phyloP scores from a whole-genome alignment of 2,329 filamentous ascomycete genomes.

The Hirsutella thompsonii region DNA sequence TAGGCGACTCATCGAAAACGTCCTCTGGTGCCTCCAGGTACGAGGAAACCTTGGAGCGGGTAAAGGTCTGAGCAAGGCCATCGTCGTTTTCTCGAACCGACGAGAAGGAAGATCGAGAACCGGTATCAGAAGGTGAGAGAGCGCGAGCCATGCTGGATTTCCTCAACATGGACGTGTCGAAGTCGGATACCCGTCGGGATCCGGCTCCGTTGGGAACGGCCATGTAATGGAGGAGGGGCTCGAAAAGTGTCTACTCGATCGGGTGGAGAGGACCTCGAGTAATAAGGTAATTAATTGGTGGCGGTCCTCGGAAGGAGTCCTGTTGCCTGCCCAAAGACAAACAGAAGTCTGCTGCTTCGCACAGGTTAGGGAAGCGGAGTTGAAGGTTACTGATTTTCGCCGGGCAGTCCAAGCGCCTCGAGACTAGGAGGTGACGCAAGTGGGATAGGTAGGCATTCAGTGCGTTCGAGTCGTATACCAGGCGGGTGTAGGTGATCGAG shows the following conservation, averaged over 20 bases:
- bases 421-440: too few species aligned
- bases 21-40: constrained; percentile 37
- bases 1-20: constrained; percentile 36
- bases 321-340: too few species aligned
- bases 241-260: neutral
- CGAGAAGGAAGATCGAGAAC: constrained; percentile 44
- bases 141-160: constrained; percentile 24
- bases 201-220: constrained; percentile 13
- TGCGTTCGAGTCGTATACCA: too few species aligned
- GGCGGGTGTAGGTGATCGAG: too few species aligned
- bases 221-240: constrained; percentile 10
- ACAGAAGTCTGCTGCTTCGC: too few species aligned
- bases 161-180: constrained; percentile 20
- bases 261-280: too few species aligned
- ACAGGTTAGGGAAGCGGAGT: too few species aligned
- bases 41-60: constrained; percentile 48
- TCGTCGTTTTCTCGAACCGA: constrained; percentile 48
- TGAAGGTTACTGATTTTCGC: neutral
- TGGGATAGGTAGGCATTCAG: too few species aligned
- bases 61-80: constrained; percentile 49
- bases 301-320: too few species aligned
- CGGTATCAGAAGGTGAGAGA: constrained; percentile 24
- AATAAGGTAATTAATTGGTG: too few species aligned
- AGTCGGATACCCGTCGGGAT: constrained; percentile 16
- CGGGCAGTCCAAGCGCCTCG: too few species aligned